Base-by-base conservation (phyloP, 139 green algal genomes). In the Axilococcus clingmanii region DNA sequence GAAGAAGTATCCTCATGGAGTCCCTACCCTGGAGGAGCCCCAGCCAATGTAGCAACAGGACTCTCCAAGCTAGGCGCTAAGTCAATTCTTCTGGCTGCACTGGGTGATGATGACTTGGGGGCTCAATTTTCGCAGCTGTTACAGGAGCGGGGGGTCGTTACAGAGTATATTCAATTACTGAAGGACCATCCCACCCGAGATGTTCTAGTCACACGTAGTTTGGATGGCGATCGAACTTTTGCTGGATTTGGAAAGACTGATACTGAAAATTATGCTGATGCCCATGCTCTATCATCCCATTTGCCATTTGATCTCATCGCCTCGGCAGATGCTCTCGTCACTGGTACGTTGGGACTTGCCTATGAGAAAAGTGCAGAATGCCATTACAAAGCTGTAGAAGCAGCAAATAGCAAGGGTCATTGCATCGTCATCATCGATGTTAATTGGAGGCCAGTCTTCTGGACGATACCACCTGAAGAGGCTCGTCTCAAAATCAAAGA, bases 371-470 rank as follows among this genome's bases (percentile, higher is more conserved):
- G 80, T 3, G 59, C 56, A 0, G 57, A 44, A 2, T 68, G 80
- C 2, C 82, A 94, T 55, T 37, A 61, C 16, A 41, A 46, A 17
- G 82, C 78, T 16, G 77, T 84, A 27, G 27, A 40, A 6, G 22
- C 46, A 1, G 80, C 77, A 0, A 38, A 33, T 20, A 17, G 25
- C 20, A 20, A 24, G 19, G 24, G 25, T 36, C 41, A 46, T 65
- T 91, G 42, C 55, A 24, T 24, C 4, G 43, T 73, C 1, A 40
- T 95, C 15, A 61, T 95, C 4, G 86, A 95, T 48, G 77, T 94
- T 34, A 95, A 95, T 71, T 95, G 86, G 86, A 63, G 86, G 17
- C 80, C 81, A 0, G 85, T 95, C 32, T 95, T 94, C 56, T 95
- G 79, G 75, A 44, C 55, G 1, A n/a, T n/a, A n/a, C 68, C 84